A percentile compares a stretch with the other conserved stretches of the same genome.
Evolutionary conservation across 2,329 filamentous ascomycete genomes (phyloP).

Genomic region (Paecilomyces variotii): DNA sequence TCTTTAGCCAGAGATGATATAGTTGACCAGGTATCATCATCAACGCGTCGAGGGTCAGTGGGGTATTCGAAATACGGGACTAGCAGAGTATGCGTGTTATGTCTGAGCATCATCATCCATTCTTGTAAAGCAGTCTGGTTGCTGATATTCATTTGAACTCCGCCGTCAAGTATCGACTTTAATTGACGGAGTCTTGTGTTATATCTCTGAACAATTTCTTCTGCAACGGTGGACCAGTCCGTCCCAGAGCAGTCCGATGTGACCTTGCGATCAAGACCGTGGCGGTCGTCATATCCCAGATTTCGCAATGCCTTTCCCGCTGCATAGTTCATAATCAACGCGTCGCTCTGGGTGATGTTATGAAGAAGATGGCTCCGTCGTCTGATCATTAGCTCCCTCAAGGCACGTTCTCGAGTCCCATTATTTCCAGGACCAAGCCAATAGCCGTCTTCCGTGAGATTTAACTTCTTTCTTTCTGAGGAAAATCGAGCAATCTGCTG

Average conservation of each 20-base stretch:
- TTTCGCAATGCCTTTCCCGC: not conserved
- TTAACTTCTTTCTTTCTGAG: not conserved
- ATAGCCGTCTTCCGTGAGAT: not conserved
- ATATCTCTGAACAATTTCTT: not conserved
- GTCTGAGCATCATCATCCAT: not conserved
- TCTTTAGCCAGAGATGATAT: not conserved
- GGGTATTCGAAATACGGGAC: slow-evolving; percentile 1
- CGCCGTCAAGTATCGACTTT: not conserved
- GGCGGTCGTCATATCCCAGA: not conserved
- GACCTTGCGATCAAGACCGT: not conserved
- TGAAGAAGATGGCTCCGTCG: not conserved
- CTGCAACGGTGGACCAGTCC: not conserved
- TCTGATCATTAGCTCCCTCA: not conserved
- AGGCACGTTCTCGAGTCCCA: not conserved
- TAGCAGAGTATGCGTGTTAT: slow-evolving; percentile 1
- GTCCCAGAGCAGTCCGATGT: not conserved
- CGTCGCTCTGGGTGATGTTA: not conserved
- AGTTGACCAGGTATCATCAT: not conserved
- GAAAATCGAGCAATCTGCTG: not conserved
- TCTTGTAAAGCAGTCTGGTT: slow-evolving; percentile 17
- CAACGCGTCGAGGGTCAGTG: not conserved
- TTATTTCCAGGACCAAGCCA: not conserved
- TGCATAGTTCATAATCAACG: not conserved
- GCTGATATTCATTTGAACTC: not conserved
- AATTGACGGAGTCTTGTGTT: not conserved